Evolutionary conservation across 805 yeast genomes (phyloP).

Genomic region (Lachancea fermentati): DNA sequence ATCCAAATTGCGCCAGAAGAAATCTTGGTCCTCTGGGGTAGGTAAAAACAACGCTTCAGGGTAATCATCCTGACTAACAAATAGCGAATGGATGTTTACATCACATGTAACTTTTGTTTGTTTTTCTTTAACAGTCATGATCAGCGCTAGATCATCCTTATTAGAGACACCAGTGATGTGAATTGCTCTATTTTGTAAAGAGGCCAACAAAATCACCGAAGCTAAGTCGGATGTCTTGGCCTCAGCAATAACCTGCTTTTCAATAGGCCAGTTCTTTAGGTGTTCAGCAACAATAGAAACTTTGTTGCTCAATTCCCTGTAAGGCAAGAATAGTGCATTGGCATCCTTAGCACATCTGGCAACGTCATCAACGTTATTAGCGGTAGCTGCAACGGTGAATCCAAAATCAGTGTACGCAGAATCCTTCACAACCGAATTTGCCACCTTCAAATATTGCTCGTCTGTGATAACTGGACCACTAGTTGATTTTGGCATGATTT

Average conservation of each 20-base stretch:
- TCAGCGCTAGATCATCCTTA: constrained; percentile 75
- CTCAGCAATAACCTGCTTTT: constrained; percentile 84
- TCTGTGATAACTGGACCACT: constrained; percentile 60
- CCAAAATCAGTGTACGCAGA: constrained; percentile 78
- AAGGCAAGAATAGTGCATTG: constrained; percentile 77
- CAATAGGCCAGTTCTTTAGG: constrained; percentile 76
- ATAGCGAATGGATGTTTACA: constrained; percentile 73
- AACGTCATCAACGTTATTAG: constrained; percentile 55
- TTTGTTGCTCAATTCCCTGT: constrained; percentile 63
- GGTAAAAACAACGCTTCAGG: constrained; percentile 73
- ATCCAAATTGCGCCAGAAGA: constrained; percentile 70
- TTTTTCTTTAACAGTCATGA: constrained; percentile 79
- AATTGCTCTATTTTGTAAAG: constrained; percentile 75
- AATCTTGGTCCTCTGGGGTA: constrained; percentile 70
- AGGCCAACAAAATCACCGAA: constrained; percentile 83
- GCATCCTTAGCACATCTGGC: constrained; percentile 59
- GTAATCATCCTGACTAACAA: constrained; percentile 66
- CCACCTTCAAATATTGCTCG: constrained; percentile 57
- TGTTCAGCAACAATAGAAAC: constrained; percentile 77
- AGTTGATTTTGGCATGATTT: constrained; percentile 67
- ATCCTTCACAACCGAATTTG: constrained; percentile 45
- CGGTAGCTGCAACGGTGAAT: constrained; percentile 77
- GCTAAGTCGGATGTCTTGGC: constrained; percentile 90
- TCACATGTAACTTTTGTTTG: constrained; percentile 84
- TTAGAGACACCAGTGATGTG: constrained; percentile 85